These are phyloP conservation scores for Ensete glaucum DNA, from an alignment of 176 grass and related monocot genomes.

Conservation along the genomic window DNA sequence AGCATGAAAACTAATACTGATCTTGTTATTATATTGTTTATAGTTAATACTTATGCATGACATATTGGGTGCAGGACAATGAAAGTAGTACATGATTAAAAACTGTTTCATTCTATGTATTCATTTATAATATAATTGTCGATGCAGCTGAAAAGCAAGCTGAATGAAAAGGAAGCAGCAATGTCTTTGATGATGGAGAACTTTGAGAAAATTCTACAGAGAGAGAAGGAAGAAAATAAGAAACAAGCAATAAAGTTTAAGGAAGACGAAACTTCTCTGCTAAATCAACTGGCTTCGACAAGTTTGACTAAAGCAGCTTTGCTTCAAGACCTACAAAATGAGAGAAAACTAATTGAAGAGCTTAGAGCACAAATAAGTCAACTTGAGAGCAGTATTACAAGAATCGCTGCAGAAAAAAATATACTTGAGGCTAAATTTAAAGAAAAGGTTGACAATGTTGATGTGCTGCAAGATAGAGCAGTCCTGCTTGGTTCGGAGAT, in stretches of 20 bases:
- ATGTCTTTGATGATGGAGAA: conserved; percentile 53
- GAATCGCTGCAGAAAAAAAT: conserved; percentile 46
- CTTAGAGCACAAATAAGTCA: conserved; percentile 62
- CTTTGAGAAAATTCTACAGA: conserved; percentile 57
- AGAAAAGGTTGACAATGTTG: conserved; percentile 44
- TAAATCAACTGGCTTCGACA: conserved; percentile 50
- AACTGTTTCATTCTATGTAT: not conserved
- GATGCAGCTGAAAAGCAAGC: conserved; percentile 68
- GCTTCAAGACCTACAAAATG: conserved; percentile 48
- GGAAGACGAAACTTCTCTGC: conserved; percentile 56
- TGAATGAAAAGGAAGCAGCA: conserved; percentile 61
- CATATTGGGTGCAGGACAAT: no score
- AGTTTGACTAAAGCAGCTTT: conserved; percentile 46
- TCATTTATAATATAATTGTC: conserved; percentile 9
- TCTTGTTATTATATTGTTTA: no score
- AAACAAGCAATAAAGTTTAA: conserved; percentile 54
- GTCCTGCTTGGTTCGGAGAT: conserved; percentile 44
- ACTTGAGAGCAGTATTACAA: conserved; percentile 48
- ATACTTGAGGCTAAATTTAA: conserved; percentile 53
- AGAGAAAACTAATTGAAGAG: conserved; percentile 47
- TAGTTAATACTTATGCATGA: no score
- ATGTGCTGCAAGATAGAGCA: conserved; percentile 57
- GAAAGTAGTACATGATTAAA: no score
- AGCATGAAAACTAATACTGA: no score
- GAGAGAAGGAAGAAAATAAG: conserved; percentile 50